Conservation (phyloP, 176 grass and related monocot species). For the Paspalum vaginatum region DNA sequence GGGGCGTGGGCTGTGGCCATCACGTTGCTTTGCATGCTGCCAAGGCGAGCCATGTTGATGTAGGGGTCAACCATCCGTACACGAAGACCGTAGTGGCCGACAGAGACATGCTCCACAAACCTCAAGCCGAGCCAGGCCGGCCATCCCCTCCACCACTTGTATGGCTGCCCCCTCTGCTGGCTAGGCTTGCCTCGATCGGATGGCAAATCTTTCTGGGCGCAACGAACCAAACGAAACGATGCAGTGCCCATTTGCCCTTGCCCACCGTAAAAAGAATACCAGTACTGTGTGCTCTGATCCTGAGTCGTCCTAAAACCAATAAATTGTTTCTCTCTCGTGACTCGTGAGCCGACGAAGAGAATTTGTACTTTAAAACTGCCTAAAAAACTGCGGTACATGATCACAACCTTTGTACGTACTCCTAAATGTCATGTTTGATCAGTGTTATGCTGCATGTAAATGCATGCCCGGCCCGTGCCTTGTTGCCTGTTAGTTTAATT, state of each 20-base stretch:
- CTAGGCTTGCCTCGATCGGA: constrained; percentile 30
- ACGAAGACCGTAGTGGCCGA: constrained; percentile 75
- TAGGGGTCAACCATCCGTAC: constrained; percentile 51
- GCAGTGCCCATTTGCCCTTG: neutral
- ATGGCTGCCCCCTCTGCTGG: neutral
- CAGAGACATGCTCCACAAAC: constrained; percentile 61
- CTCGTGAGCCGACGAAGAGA: neutral
- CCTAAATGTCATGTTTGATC: neutral
- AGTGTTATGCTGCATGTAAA: neutral
- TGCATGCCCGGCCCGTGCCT: neutral
- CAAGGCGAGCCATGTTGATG: constrained; percentile 47
- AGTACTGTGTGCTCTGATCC: neutral
- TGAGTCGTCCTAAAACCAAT: neutral
- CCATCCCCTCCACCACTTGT: constrained; percentile 37
- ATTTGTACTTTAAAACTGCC: too few relatives aligned
- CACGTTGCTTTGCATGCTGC: constrained; percentile 59
- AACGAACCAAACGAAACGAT: constrained; percentile 29
- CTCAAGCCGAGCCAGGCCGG: constrained; percentile 26
- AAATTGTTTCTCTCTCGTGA: neutral
- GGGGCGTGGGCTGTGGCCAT: neutral
- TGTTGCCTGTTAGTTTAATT: neutral
- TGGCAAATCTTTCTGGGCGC: constrained; percentile 44
- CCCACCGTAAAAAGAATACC: neutral
- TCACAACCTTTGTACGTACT: too few relatives aligned
- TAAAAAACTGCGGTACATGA: too few relatives aligned